Percentiles rank a stretch among this genome's conserved stretches.
These are phyloP conservation scores for Iris macrosiphon DNA, from an alignment of 106 monocot genomes.

Conservation along the genomic window DNA sequence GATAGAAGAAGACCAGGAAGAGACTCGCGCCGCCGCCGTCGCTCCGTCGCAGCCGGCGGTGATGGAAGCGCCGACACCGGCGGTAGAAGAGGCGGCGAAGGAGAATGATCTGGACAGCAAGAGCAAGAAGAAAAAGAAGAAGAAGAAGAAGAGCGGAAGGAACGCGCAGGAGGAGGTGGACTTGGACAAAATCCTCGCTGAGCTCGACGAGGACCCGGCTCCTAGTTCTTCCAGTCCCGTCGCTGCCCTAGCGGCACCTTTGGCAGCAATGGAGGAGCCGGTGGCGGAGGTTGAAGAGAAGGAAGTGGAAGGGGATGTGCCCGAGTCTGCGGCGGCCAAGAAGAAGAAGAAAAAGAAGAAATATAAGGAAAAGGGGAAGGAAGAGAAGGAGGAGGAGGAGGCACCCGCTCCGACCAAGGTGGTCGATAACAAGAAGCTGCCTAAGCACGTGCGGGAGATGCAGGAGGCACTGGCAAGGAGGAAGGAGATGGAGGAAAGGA, in stretches of 20 bases:
- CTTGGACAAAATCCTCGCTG: constrained; percentile 59
- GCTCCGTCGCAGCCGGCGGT: too few relatives aligned
- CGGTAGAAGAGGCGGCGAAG: too few relatives aligned
- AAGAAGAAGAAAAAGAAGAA: constrained; percentile 25
- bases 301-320: constrained; percentile 17
- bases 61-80: too few relatives aligned
- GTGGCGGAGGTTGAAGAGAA: constrained; percentile 29
- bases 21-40: too few relatives aligned
- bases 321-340: constrained; percentile 42
- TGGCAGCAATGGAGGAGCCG: neutral
- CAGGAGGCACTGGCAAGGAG: constrained; percentile 77
- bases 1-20: too few relatives aligned
- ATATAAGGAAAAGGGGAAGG: constrained; percentile 15
- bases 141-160: constrained; percentile 63
- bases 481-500: constrained; percentile 73
- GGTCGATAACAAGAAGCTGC: constrained; percentile 54
- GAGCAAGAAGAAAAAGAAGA: constrained; percentile 10
- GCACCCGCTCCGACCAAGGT: constrained; percentile 36
- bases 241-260: too few relatives aligned
- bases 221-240: constrained; percentile 10
- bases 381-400: constrained; percentile 43
- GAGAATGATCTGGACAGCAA: neutral
- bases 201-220: constrained; percentile 35
- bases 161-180: constrained; percentile 64
- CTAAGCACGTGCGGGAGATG: constrained; percentile 87